A percentile compares a stretch with the other conserved stretches of the same genome.
These are phyloP conservation scores for Mortierella sp. DNA, from an alignment of 371 early-diverging fungal species.

Conservation along the genomic window DNA sequence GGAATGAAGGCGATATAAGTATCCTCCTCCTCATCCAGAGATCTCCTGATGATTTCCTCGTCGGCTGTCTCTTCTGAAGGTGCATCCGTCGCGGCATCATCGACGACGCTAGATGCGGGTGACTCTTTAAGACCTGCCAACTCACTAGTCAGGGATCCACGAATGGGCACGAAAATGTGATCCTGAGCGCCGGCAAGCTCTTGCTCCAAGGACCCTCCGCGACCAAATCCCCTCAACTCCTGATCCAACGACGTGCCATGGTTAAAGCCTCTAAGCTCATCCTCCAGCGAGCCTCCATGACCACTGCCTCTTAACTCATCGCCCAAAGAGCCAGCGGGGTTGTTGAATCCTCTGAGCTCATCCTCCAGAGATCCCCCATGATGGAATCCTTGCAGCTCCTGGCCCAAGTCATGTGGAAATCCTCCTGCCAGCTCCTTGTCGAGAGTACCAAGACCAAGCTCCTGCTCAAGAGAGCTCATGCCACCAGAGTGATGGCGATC, in stretches of 20 bases:
- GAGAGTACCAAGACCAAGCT: slow-evolving; percentile 23
- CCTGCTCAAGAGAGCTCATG: slow-evolving; percentile 23
- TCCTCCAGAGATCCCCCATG: background rate
- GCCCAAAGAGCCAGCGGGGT: background rate
- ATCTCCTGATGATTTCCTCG: background rate
- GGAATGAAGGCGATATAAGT: background rate
- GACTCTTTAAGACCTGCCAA: slow-evolving; percentile 11
- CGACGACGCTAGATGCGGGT: background rate
- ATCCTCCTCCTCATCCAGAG: background rate
- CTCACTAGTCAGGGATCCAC: slow-evolving; percentile 26
- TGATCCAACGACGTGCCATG: slow-evolving; percentile 12
- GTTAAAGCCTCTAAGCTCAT: background rate
- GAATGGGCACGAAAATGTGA: background rate
- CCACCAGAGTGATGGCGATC: background rate
- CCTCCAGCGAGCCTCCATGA: background rate
- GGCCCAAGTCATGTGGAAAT: slow-evolving; percentile 1
- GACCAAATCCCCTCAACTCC: background rate
- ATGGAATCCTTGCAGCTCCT: slow-evolving; percentile 17
- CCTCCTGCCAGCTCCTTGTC: slow-evolving; percentile 11
- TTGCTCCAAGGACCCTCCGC: slow-evolving; percentile 15
- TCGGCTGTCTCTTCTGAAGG: background rate
- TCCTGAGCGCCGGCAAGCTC: background rate
- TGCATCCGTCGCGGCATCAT: background rate
- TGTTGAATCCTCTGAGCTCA: background rate
- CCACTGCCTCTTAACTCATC: background rate